Conservation (phyloP, 169 alveolate species). For the Plasmodium fragile region DNA sequence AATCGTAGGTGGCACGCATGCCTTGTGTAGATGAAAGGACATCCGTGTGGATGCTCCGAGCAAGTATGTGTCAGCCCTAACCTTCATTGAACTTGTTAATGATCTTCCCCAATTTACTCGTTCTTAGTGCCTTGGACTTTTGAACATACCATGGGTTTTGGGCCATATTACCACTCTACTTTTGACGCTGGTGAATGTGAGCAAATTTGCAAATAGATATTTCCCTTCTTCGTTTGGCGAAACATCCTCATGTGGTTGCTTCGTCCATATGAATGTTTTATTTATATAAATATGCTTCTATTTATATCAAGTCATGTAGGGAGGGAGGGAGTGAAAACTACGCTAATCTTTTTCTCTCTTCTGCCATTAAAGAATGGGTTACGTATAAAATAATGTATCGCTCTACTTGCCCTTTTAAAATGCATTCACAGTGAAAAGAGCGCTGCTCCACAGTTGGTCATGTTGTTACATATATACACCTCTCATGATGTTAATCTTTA, state of each 20-base stretch:
- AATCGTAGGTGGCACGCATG: neutral
- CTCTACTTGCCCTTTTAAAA: constrained; percentile 1
- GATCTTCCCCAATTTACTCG: constrained; percentile 51
- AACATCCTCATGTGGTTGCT: neutral
- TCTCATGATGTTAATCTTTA: neutral
- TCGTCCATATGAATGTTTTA: neutral
- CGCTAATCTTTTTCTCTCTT: neutral
- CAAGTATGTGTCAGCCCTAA: neutral
- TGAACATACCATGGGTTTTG: constrained; percentile 67
- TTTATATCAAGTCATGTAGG: neutral
- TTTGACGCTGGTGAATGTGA: neutral
- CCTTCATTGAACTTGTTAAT: constrained; percentile 56
- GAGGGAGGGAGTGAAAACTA: neutral
- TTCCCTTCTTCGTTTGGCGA: constrained; percentile 7
- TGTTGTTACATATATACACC: neutral
- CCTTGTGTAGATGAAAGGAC: neutral
- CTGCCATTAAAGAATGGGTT: neutral
- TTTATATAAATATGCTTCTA: too few relatives aligned
- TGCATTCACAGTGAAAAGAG: neutral
- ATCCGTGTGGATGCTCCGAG: neutral
- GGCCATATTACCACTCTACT: constrained; percentile 40
- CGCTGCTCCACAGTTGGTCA: neutral
- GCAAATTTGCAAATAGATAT: neutral
- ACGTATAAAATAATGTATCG: neutral
- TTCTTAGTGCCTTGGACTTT: constrained; percentile 42